A percentile compares a stretch with the other conserved stretches of the same genome.
Evolutionary conservation across 495 filamentous ascomycete species (phyloP).

Genomic region (Friedmanniomyces endolithicus): DNA sequence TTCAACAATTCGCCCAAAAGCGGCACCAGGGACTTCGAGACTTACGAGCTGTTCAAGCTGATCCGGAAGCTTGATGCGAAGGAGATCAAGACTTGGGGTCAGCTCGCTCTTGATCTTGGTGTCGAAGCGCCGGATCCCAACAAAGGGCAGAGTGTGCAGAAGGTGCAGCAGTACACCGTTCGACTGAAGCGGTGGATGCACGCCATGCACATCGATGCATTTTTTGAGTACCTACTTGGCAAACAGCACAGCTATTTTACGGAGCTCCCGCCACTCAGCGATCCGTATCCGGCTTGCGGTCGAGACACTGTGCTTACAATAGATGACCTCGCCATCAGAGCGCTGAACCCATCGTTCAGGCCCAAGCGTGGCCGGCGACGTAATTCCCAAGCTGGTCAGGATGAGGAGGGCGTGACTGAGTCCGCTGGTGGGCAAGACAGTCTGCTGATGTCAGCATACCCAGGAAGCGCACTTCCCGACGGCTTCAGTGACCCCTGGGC

Average conservation of each 20-base stretch:
- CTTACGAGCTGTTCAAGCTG: slow-evolving; percentile 67
- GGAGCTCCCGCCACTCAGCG: slow-evolving; percentile 54
- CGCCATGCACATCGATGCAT: slow-evolving; percentile 93
- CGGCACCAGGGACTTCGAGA: slow-evolving; percentile 83
- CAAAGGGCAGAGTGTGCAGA: slow-evolving; percentile 88
- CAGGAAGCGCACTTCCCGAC: slow-evolving; percentile 48
- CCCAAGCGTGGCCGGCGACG: slow-evolving; percentile 79
- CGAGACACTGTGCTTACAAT: slow-evolving; percentile 82
- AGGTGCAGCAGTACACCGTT: slow-evolving; percentile 95
- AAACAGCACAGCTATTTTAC: slow-evolving; percentile 75
- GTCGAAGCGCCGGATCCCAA: slow-evolving; percentile 75
- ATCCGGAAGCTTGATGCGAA: slow-evolving; percentile 72
- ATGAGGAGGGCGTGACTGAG: slow-evolving; percentile 37
- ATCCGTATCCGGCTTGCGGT: slow-evolving; percentile 50
- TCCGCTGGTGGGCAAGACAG: slow-evolving; percentile 39
- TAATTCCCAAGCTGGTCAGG: slow-evolving; percentile 65
- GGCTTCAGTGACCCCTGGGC: slow-evolving; percentile 31
- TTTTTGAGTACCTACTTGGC: slow-evolving; percentile 80
- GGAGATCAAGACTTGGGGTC: slow-evolving; percentile 93
- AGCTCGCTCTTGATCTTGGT: slow-evolving; percentile 76
- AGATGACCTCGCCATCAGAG: slow-evolving; percentile 84
- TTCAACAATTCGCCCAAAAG: slow-evolving; percentile 82
- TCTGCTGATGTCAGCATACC: slow-evolving; percentile 48
- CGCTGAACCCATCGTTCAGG: slow-evolving; percentile 77
- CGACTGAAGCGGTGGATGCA: slow-evolving; percentile 97